Percentiles rank a stretch among this genome's conserved stretches.
These are phyloP conservation scores for Capronia coronata DNA, from an alignment of 2,329 filamentous ascomycete genomes.

Conservation along the genomic window DNA sequence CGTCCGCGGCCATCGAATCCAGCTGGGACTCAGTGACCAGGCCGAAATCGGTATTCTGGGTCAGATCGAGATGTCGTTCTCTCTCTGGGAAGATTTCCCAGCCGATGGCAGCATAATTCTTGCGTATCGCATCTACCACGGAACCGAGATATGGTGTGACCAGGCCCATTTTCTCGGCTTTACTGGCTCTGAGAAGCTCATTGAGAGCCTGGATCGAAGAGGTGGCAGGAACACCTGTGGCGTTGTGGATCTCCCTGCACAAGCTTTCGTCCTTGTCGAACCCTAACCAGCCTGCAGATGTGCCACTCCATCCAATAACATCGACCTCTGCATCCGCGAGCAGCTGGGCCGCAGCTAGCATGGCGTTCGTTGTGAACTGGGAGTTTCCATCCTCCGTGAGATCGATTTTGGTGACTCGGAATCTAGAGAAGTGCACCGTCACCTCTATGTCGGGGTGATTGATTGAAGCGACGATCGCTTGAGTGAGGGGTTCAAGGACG, in stretches of 20 bases:
- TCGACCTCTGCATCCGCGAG: conserved; percentile 37
- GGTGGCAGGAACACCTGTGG: conserved; percentile 36
- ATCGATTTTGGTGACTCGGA: conserved; percentile 37
- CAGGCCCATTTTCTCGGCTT: conserved; percentile 32
- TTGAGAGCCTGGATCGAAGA: conserved; percentile 40
- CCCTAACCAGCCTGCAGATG: conserved; percentile 36
- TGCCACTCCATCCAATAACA: conserved; percentile 38
- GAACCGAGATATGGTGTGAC: conserved; percentile 41
- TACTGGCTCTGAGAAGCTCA: conserved; percentile 30
- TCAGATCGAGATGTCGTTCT: conserved; percentile 31
- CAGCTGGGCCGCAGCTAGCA: conserved; percentile 34
- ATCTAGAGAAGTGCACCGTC: conserved; percentile 41
- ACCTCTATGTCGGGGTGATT: conserved; percentile 20
- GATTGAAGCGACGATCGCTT: conserved; percentile 34
- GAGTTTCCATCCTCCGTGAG: conserved; percentile 32
- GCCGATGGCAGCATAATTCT: conserved; percentile 35
- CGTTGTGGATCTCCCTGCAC: conserved; percentile 35
- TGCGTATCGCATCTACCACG: conserved; percentile 36
- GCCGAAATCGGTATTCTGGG: conserved; percentile 37
- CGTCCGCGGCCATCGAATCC: conserved; percentile 27
- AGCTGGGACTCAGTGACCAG: conserved; percentile 31
- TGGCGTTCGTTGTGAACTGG: conserved; percentile 32
- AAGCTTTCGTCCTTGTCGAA: conserved; percentile 40
- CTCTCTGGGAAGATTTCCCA: conserved; percentile 32
- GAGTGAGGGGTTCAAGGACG: conserved; percentile 40